Base-by-base conservation (phyloP, 768 basidiomycete genomes). In the Fistulinella prunicolor region DNA sequence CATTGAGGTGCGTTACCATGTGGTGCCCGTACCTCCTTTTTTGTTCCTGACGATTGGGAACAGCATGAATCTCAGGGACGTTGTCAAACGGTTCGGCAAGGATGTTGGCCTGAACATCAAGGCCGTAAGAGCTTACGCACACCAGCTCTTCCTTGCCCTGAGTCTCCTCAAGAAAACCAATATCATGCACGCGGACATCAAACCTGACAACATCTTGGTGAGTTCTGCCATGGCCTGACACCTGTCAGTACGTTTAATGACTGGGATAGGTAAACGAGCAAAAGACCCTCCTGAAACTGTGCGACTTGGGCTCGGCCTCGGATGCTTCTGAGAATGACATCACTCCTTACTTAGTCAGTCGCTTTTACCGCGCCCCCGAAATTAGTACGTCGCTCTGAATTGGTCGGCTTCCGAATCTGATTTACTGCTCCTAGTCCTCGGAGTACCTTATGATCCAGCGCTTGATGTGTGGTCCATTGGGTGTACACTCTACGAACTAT, bases 351-450 rank as follows among this genome's bases (percentile, higher is more conserved):
- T 84, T 99, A 46, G 96, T 97, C 50, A 93, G 90, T 57, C 78
- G 96, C 38, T 99, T 98, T 70, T 98, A 99, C 65, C 89, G 96
- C 37, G 95, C 95, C 2, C 96, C 96, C 2, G 96, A 99, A 72
- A 98, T 98, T 63, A 99, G 95, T 97, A 61, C 64, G 81, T 76
- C 55, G 19, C 23, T 30, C 19, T 34, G 32, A 34, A 32, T 41
- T 17, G n/a, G 26, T 32, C 37, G 20, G n/a, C 42, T 28, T 39
- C 47, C 19, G 19, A 50, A 32, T 46, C 58, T 63, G 30, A 62
- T 53, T 41, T 49, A 38, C 23, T 41, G 17, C 49, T 45, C 48
- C 21, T 58, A 97, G 94, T 98, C 62, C 83, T 99, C 47, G 96
- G 96, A 26, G 80, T 89, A 24, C 94, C 95, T 0, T 98, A 97